These are phyloP conservation scores for Xerocomus potaroensis DNA, from an alignment of 768 basidiomycete species.

Conservation along the genomic window DNA sequence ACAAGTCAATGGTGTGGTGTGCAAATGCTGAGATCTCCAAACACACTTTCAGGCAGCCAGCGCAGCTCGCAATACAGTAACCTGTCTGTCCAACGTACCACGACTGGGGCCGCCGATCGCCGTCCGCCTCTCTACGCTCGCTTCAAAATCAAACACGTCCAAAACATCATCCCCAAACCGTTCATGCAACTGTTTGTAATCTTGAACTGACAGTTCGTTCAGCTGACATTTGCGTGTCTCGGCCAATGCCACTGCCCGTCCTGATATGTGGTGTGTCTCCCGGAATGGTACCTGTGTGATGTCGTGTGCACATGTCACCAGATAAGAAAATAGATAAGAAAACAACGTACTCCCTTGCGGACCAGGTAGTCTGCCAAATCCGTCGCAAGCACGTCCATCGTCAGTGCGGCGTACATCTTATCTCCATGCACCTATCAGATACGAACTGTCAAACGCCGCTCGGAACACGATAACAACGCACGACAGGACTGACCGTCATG, in stretches of 20 bases:
- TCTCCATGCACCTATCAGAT: slow-evolving; percentile 70
- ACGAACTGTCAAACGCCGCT: not conserved
- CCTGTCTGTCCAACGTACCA: slow-evolving; percentile 81
- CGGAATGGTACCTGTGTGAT: slow-evolving; percentile 85
- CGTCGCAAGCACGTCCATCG: slow-evolving; percentile 98
- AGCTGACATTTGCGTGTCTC: slow-evolving; percentile 80
- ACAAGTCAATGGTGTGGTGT: too few species aligned
- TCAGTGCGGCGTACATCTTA: slow-evolving; percentile 87
- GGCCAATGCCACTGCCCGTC: slow-evolving; percentile 91
- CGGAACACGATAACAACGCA: not conserved
- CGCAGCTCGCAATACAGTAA: slow-evolving; percentile 64
- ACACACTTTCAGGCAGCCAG: slow-evolving; percentile 41
- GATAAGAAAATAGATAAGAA: not conserved
- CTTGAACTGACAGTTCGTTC: slow-evolving; percentile 71
- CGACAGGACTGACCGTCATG: slow-evolving; percentile 54
- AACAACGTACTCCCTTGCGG: slow-evolving; percentile 82
- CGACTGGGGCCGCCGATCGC: slow-evolving; percentile 91
- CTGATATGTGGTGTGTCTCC: slow-evolving; percentile 97
- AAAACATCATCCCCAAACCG: slow-evolving; percentile 82
- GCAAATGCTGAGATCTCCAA: too few species aligned
- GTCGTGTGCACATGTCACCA: not conserved
- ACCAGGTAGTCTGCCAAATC: slow-evolving; percentile 98
- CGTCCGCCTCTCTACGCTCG: slow-evolving; percentile 86
- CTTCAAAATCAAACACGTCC: slow-evolving; percentile 90
- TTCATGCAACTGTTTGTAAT: slow-evolving; percentile 71